Evolutionary conservation across 75 land plant genomes (phyloP), one percentile per base, ranked within the genome.

Genomic region (Sequoia sempervirens): DNA sequence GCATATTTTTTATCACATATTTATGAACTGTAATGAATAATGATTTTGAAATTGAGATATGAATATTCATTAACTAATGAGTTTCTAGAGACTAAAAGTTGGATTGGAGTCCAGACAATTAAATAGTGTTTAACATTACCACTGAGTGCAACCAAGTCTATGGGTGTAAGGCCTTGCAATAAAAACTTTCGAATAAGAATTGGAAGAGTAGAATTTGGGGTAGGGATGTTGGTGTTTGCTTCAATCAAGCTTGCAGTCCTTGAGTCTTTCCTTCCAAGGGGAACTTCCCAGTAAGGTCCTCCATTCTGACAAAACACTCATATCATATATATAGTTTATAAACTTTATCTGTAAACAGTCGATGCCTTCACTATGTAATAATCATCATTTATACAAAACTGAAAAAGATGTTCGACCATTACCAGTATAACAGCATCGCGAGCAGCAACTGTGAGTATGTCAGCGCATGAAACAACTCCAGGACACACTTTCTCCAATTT

Each of bases 211-310:
- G 91, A 88, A 76, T 89, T 38, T 80, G 92, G 91, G 4, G 20
- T 18, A 1, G 94, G 95, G 38, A 94, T 84, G 64, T 92, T 91
- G 26, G 83, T 15, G 75, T 86, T 83, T 52, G 92, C 93, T 0
- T 75, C 87, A 2, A 80, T 90, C 23, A 75, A 74, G 58, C 87
- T 84, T 54, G 94, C 92, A 11, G 83, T 92, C 53, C 13, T 86
- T 0, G 93, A 88, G 75, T 94, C 96, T 61, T 88, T 89, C 66
- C 96, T 86, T 23, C 96, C 96, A n/a, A 92, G 28, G 26, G 92
- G 93, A 76, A 94, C 96, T 81, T 91, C 89, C 96, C 96, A 94
- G 32, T 93, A 91, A 1, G 96, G 96, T 38, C 96, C 94, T 32
- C 94, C 93, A 85, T 86, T 89, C 96, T 94, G 86, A 36, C 3